Conservation (phyloP, 2,329 filamentous ascomycete species). For the Thelonectria blattea region DNA sequence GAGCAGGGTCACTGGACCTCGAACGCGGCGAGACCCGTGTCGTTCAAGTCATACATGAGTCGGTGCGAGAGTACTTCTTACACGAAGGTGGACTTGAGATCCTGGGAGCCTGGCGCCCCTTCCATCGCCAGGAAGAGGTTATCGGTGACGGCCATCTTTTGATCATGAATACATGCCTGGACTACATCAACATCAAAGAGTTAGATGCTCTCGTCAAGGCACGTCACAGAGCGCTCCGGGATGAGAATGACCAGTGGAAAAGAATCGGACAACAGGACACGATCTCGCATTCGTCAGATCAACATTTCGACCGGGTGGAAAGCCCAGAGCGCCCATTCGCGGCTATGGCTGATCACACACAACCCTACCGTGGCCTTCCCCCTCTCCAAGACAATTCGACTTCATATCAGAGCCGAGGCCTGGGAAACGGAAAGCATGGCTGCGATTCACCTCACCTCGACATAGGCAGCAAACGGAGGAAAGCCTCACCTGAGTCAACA, state of each 20-base stretch:
- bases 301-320: not conserved
- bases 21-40: conserved; percentile 20
- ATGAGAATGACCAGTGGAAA: not conserved
- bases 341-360: not conserved
- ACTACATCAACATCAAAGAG: conserved; percentile 21
- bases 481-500: no score
- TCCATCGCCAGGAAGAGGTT: no score
- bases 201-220: conserved; percentile 11
- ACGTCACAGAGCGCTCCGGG: not conserved
- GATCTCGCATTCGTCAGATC: not conserved
- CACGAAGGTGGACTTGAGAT: not conserved
- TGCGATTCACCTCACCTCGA: no score
- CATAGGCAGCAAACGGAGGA: no score
- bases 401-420: no score
- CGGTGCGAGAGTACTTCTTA: conserved; percentile 19
- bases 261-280: not conserved
- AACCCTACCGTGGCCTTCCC: no score
- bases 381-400: no score
- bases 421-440: no score
- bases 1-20: conserved; percentile 19
- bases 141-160: conserved; percentile 7
- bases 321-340: not conserved
- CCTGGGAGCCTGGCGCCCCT: no score
- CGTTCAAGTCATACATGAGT: conserved; percentile 22
- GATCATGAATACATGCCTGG: conserved; percentile 16